Percentiles rank a stretch among this genome's conserved stretches.
These are phyloP conservation scores for Colletotrichum tropicale DNA, from an alignment of 2,329 filamentous ascomycete genomes.

Conservation along the genomic window DNA sequence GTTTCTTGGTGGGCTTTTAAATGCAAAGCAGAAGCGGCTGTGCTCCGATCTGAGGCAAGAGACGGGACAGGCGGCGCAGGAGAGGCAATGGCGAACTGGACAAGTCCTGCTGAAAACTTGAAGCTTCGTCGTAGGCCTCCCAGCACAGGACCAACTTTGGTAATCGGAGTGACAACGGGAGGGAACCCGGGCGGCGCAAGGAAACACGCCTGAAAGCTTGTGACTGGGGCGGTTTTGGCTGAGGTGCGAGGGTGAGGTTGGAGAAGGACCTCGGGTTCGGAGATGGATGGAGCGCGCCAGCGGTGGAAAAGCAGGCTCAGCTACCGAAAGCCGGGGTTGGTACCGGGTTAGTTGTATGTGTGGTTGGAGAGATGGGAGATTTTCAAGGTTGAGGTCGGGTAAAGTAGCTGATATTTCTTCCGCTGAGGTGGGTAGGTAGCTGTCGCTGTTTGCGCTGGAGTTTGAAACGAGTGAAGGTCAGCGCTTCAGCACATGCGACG, in stretches of 20 bases:
- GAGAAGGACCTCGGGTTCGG: conserved; percentile 9
- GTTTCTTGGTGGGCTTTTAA: conserved; percentile 9
- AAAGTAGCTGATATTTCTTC: background rate
- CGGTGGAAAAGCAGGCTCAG: background rate
- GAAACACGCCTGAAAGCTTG: conserved; percentile 6
- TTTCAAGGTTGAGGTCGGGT: background rate
- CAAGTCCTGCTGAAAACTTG: background rate
- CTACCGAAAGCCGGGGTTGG: conserved; percentile 18
- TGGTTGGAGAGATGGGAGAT: background rate
- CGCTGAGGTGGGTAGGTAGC: background rate
- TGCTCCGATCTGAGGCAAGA: conserved; percentile 4
- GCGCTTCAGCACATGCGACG: background rate
- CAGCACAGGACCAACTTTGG: background rate
- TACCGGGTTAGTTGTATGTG: background rate
- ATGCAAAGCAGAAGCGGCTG: conserved; percentile 14
- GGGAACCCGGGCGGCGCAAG: conserved; percentile 8
- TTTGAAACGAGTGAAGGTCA: background rate
- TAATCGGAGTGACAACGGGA: background rate
- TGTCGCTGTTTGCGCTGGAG: background rate
- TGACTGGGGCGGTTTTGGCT: conserved; percentile 3
- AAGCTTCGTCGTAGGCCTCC: background rate
- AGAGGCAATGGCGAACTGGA: background rate
- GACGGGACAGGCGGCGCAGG: background rate
- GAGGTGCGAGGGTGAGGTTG: background rate
- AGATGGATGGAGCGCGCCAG: conserved; percentile 9